Percentiles rank a stretch among this genome's conserved stretches.
Evolutionary conservation across 768 basidiomycete species (phyloP).

Genomic region (Pholiota microspora): DNA sequence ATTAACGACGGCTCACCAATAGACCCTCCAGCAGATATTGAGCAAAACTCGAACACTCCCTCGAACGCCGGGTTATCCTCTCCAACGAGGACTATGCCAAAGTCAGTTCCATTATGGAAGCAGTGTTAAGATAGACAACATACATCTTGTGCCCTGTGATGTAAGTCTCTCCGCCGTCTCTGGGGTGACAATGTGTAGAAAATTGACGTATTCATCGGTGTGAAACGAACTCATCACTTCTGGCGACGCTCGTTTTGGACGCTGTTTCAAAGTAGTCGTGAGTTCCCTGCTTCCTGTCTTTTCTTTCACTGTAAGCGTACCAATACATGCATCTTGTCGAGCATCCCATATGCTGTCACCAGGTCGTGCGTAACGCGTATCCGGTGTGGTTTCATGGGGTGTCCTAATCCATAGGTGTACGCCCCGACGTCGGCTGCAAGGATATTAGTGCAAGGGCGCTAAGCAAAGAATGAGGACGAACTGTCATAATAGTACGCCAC

Average conservation of each 20-base stretch:
- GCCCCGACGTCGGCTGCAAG: slow-evolving; percentile 62
- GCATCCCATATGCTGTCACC: slow-evolving; percentile 86
- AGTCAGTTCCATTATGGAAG: not conserved
- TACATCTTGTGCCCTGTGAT: slow-evolving; percentile 82
- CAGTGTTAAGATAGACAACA: slow-evolving; percentile 24
- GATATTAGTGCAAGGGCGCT: slow-evolving; percentile 1
- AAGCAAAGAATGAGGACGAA: slow-evolving; percentile 26
- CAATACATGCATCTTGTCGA: slow-evolving; percentile 91
- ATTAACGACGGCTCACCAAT: slow-evolving; percentile 54
- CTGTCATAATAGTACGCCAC: slow-evolving; percentile 83
- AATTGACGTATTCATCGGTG: slow-evolving; percentile 97
- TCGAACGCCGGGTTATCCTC: slow-evolving; percentile 98
- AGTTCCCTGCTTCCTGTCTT: not conserved
- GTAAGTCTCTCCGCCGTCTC: slow-evolving; percentile 89
- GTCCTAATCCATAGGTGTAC: slow-evolving; percentile 82
- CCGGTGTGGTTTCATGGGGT: slow-evolving; percentile 96
- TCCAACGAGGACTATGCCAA: slow-evolving; percentile 60
- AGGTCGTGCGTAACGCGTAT: slow-evolving; percentile 94
- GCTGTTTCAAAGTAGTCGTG: slow-evolving; percentile 35
- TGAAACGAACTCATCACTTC: slow-evolving; percentile 92
- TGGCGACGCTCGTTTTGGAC: slow-evolving; percentile 66
- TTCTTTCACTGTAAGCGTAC: slow-evolving; percentile 41
- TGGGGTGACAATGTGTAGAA: slow-evolving; percentile 83
- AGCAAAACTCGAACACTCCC: slow-evolving; percentile 95
- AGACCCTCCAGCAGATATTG: slow-evolving; percentile 94